These are phyloP conservation scores for Aspergillus sp. DNA, from an alignment of 2,329 filamentous ascomycete genomes.

Conservation along the genomic window DNA sequence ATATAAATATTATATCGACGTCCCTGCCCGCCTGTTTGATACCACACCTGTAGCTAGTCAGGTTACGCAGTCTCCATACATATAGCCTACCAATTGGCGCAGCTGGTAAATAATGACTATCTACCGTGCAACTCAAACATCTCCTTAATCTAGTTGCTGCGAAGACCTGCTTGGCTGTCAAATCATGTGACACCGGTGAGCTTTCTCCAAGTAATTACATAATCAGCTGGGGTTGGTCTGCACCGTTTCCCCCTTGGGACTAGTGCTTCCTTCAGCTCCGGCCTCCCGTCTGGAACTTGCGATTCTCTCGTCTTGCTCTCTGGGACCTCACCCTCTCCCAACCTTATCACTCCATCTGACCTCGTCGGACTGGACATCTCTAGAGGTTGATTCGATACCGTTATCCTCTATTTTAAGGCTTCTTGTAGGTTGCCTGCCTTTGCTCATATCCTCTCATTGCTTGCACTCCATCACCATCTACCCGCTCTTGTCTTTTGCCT, in stretches of 20 bases:
- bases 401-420: conserved; percentile 31
- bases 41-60: no score
- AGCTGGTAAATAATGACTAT: no score
- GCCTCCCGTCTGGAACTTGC: conserved; percentile 3
- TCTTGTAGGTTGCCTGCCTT: conserved; percentile 46
- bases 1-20: no score
- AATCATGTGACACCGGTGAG: conserved; percentile 6
- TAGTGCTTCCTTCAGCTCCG: conserved; percentile 12
- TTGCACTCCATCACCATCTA: conserved; percentile 13
- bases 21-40: no score
- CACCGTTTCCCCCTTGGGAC: conserved; percentile 4
- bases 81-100: no score
- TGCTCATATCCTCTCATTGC: conserved; percentile 22
- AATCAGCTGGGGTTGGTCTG: neutral
- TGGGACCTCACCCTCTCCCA: conserved; percentile 2
- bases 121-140: no score
- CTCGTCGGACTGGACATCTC: conserved; percentile 18
- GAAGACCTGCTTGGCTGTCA: no score
- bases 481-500: conserved; percentile 20
- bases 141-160: no score
- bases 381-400: conserved; percentile 16
- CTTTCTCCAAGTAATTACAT: neutral
- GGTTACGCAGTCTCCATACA: no score
- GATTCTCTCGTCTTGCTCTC: neutral
- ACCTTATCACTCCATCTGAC: conserved; percentile 11